Conservation (phyloP, 192 early-diverging fungal genomes). For the Podila horticola region DNA sequence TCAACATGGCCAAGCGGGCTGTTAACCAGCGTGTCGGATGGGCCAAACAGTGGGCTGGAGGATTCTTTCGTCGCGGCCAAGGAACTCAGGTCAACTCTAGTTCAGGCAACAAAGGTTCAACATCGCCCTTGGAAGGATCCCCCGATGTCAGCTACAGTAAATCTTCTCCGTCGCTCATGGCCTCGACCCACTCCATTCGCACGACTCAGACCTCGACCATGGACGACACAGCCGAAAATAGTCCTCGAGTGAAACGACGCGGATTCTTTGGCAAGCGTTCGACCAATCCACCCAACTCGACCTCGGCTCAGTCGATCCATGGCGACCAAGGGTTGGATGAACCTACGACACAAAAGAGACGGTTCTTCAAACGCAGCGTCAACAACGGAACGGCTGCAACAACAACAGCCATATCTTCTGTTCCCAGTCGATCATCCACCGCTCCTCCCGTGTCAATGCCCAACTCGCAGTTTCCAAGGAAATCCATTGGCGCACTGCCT, state of each 20-base stretch:
- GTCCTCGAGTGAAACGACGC: conserved; percentile 19
- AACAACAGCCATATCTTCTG: background rate
- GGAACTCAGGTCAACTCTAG: conserved; percentile 4
- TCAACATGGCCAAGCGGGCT: conserved; percentile 65
- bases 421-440: background rate
- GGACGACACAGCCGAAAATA: conserved; percentile 11
- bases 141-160: conserved; percentile 20
- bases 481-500: background rate
- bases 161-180: background rate
- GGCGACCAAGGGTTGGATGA: conserved; percentile 8
- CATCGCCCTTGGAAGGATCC: background rate
- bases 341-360: conserved; percentile 11
- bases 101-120: conserved; percentile 2
- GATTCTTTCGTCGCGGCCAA: conserved; percentile 43
- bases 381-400: background rate
- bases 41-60: conserved; percentile 64
- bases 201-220: background rate
- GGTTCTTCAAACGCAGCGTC: conserved; percentile 33
- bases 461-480: background rate
- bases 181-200: background rate
- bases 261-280: conserved; percentile 37
- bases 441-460: background rate
- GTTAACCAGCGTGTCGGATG: conserved; percentile 61
- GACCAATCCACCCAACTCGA: background rate
- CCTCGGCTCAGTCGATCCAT: background rate